phyloP scores from a whole-genome alignment of 2,329 filamentous ascomycete genomes.

The Aspergillus fijiensis region DNA sequence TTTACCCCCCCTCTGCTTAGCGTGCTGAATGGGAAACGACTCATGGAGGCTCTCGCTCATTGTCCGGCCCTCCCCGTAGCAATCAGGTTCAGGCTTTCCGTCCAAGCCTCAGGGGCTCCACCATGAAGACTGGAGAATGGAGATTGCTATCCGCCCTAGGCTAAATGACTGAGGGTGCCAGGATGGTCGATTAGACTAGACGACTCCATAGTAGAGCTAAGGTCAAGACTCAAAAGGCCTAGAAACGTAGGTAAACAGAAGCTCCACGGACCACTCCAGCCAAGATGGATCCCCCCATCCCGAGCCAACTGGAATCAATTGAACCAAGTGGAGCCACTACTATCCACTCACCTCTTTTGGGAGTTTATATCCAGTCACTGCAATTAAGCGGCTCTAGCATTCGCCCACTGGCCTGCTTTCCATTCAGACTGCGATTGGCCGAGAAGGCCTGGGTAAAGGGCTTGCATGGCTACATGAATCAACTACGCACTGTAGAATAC shows the following conservation, averaged over 20 bases:
- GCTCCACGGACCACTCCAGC: constrained; percentile 7
- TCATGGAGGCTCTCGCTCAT: background rate
- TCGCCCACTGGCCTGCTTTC: too few species aligned
- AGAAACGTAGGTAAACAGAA: background rate
- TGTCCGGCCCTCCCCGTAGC: background rate
- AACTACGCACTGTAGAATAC: too few species aligned
- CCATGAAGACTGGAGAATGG: background rate
- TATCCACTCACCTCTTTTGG: background rate
- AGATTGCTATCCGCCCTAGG: background rate
- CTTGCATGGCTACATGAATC: too few species aligned
- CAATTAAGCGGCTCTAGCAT: background rate
- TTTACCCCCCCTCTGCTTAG: background rate
- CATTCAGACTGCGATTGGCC: too few species aligned
- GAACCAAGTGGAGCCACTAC: background rate
- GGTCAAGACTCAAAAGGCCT: background rate
- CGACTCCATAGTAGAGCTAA: background rate
- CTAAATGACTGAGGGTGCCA: background rate
- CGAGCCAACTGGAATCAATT: background rate
- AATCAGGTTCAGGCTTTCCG: constrained; percentile 1
- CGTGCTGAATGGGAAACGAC: background rate
- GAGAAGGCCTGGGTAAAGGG: background rate
- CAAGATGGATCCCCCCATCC: background rate
- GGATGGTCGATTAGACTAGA: too few species aligned
- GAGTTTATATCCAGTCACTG: background rate
- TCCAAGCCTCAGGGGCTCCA: constrained; percentile 2